Evolutionary conservation across 1,139 yeast genomes (phyloP), one percentile per base, ranked within the genome.

Genomic region (Magnusiomyces paraingens): DNA sequence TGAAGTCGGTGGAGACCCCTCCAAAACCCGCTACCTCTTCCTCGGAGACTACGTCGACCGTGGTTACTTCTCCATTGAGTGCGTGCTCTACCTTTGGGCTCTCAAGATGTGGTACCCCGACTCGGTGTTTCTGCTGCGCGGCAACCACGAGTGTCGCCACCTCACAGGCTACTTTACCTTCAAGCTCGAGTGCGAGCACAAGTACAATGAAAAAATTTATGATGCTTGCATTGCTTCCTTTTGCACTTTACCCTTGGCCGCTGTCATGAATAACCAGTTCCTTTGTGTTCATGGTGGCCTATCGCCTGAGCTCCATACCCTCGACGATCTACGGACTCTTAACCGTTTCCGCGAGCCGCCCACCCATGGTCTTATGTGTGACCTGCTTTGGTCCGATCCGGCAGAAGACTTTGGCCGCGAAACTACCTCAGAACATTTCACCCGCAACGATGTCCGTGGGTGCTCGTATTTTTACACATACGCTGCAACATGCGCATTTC

Each of bases 201-300:
- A 93, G 70, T 91, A 91, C 72, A 80, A 83, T 35, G 62, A 73
- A 43, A 71, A 70, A 1, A 76, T 93, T 22, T 93, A 90, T 68
- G 86, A 86, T 56, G 86, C 83, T 40, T 82, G 91, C 61, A 78
- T 93, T 67, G 75, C 75, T 40, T 86, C 96, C 6, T 93, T 93
- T 70, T 89, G 90, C 67, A 82, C 95, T 1, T 74, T 93, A 58
- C 98, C 99, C 1, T 76, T 93, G 61, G 96, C 96, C 1, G 98
- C 98, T 0, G 76, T 93, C 41, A 87, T 93, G 94, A 91, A 91
- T 72, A 84, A 84, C 60, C 98, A 93, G 70, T 91, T 93, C 63
- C 85, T 93, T 68, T 93, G 99, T 71, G 96, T 91, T 51, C 99
- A 91, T 68, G 99, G 98, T 53, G 98, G 98, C n/a, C 76, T 91